Evolutionary conservation across 1,284 basidiomycete species (phyloP), one percentile per base, ranked within the genome.

Genomic region (Trichosporon asahii): DNA sequence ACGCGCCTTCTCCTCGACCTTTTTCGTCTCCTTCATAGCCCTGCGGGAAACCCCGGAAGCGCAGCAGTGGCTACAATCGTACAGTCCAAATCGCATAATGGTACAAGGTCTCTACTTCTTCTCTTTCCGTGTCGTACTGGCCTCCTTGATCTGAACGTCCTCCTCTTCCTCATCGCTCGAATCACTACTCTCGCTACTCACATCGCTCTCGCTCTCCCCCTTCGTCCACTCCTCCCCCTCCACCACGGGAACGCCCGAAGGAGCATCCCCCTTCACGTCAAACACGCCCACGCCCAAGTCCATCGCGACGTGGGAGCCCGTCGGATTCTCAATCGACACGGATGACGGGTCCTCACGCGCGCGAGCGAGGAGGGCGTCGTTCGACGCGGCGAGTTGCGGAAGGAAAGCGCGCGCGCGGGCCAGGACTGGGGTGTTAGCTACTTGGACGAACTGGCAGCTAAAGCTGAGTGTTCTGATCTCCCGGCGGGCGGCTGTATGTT

Each of bases 211-310:
- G 6, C 3, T n/a, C 21, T 33, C 49, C 3, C 49, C 64, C 29
- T 37, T 29, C 21, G 37, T 44, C 55, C 63, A 18, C 55, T 46
- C 72, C 61, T 70, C 74, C 11, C 70, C 67, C 49, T 69, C 68
- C 7, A 79, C 67, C 11, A 76, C 74, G 0, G 79, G 79, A 6
- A 66, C 73, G 6, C 70, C 69, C n/a, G 71, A 55, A 25, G 7
- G 27, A 12, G 31, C 31, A 4, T 60, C n/a, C 1, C 73, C 76
- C 15, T 71, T 65, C 1, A 78, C 78, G 44, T 81, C 79, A 57
- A 78, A 81, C 11, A 82, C 79, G 14, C 81, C 81, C 27, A 82
- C 65, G 18, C 77, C 78, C 6, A 82, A 73, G 66, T 82, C 80
- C 72, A 72, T 70, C 23, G 69, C 68, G 29, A 75, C 68, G 3